Percentiles rank a stretch among this genome's conserved stretches.
Evolutionary conservation across 805 yeast species (phyloP).

Genomic region (Sporopachydermia quercuum): DNA sequence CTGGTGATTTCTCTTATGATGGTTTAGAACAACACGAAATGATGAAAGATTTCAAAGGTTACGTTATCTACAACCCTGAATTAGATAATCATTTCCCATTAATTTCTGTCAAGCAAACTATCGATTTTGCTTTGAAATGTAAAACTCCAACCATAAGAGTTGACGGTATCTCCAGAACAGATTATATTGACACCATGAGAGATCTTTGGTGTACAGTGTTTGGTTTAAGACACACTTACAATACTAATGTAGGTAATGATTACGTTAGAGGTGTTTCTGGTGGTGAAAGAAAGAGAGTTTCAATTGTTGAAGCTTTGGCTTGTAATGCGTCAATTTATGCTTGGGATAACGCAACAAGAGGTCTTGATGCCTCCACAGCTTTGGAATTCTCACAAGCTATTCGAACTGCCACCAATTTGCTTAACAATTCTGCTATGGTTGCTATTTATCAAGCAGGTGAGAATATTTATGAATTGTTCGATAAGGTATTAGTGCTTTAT

Average conservation of each 20-base stretch:
- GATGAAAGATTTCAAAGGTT: conserved; percentile 30
- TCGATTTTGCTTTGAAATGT: conserved; percentile 32
- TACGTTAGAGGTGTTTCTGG: conserved; percentile 52
- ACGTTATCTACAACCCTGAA: conserved; percentile 38
- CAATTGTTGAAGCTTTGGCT: conserved; percentile 42
- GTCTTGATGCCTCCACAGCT: conserved; percentile 36
- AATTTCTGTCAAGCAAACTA: conserved; percentile 35
- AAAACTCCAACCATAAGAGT: conserved; percentile 31
- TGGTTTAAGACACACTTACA: conserved; percentile 36
- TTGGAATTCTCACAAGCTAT: conserved; percentile 30
- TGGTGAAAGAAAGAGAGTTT: conserved; percentile 53
- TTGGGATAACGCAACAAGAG: conserved; percentile 40
- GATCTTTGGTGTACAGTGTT: conserved; percentile 24
- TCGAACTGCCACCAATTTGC: conserved; percentile 25
- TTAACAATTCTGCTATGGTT: conserved; percentile 27
- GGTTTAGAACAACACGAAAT: conserved; percentile 33
- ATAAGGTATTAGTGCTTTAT: conserved; percentile 30
- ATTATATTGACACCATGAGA: conserved; percentile 24
- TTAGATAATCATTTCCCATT: conserved; percentile 36
- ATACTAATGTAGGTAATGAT: conserved; percentile 51
- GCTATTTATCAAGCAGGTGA: conserved; percentile 36
- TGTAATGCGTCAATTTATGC: conserved; percentile 31
- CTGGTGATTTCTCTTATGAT: conserved; percentile 31
- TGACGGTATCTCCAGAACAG: conserved; percentile 24
- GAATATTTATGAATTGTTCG: conserved; percentile 32